Base-by-base conservation (phyloP, 176 grass and related monocot genomes). In the Lolium multiflorum region DNA sequence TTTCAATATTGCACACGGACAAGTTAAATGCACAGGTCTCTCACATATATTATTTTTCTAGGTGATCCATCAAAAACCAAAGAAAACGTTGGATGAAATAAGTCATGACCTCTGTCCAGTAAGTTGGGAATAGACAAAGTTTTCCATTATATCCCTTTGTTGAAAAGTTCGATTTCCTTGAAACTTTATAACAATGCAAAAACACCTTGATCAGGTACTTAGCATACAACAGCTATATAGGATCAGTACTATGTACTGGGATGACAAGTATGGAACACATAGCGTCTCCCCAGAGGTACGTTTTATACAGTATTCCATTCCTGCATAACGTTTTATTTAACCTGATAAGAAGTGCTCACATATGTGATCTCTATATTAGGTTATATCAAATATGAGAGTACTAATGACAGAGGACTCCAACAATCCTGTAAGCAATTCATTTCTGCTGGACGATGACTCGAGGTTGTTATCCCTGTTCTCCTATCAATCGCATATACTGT, bases 221-320 rank as follows among this genome's bases (percentile, higher is more conserved):
- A 94, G 94, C 78, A 96, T 98, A 91, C 97, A 98, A 84, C 97
- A 98, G 68, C 87, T 98, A 91, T 98, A 98, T 85, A 88, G 97
- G 82, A 98, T 98, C 72, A 96, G 97, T 82, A 98, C 97, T 60
- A 98, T 98, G 97, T 98, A 98, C 79, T 98, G 97, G 97, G 97
- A 98, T 90, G 97, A 98, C 76, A 98, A 98, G 79, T 98, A 98
- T 64, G 93, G 93, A 74, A 98, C 94, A 48, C 97, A 98, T 80
- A 96, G 94, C 82, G 97, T 98, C 17, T 92, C 97, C 18, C 97
- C 91, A 82, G 92, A 96, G 90, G 97, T 95, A 94, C 91, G 52
- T 65, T 86, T 84, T 9, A 55, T 13, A 67, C 48, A 50, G 2
- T 63, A 48, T 50, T 52, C 4, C 41, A 46, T 46, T 35, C 11